Evolutionary conservation across 169 alveolate genomes (phyloP).

Genomic region (Babesia caballi): DNA sequence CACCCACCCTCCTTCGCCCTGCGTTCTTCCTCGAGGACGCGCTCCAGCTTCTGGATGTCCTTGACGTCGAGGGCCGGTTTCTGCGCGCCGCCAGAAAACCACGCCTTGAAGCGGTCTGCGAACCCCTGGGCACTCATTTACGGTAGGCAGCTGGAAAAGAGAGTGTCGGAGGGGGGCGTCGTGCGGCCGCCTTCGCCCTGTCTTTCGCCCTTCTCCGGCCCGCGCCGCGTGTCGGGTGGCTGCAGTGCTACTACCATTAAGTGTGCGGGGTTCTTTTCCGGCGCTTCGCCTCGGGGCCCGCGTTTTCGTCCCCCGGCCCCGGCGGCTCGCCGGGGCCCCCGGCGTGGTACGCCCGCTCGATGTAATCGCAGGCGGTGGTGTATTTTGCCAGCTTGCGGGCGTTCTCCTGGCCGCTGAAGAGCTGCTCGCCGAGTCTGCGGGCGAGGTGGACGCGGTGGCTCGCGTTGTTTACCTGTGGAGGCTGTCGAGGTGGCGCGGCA

Average conservation of each 20-base stretch:
- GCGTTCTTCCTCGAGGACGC: conserved; percentile 47
- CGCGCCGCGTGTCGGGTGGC: neutral
- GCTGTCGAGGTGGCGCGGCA: neutral
- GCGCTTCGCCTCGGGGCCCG: neutral
- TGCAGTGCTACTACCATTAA: neutral
- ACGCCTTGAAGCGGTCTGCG: conserved; percentile 15
- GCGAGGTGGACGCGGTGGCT: neutral
- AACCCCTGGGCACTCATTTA: conserved; percentile 24
- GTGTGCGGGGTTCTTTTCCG: neutral
- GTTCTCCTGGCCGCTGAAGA: neutral
- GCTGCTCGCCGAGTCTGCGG: conserved; percentile 8
- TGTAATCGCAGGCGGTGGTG: neutral
- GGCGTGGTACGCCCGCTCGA: conserved; percentile 4
- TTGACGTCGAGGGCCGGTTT: conserved; percentile 39
- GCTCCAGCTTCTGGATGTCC: conserved; percentile 48
- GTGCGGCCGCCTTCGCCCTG: conserved; percentile 3
- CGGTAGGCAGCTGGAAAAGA: neutral
- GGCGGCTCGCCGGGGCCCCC: neutral
- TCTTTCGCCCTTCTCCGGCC: neutral
- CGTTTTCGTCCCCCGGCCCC: neutral
- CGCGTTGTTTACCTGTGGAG: neutral
- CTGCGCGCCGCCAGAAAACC: conserved; percentile 24
- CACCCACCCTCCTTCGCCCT: conserved; percentile 47
- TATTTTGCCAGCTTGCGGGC: neutral
- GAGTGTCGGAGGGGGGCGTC: neutral